phyloP scores from a whole-genome alignment of 108 stramenopile species.

The Ochromonas danica region DNA sequence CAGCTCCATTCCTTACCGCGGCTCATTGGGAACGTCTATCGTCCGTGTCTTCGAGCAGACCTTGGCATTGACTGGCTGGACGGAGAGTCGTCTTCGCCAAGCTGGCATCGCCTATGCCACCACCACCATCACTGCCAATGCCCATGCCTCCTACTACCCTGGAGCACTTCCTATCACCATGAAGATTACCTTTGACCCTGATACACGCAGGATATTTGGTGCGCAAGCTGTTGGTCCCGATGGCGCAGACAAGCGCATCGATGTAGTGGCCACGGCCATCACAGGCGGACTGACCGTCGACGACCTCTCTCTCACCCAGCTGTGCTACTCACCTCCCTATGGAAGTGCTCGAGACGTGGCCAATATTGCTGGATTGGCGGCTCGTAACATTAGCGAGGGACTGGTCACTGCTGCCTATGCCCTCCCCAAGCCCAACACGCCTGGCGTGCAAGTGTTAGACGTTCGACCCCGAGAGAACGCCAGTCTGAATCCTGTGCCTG shows the following conservation, averaged over 20 bases:
- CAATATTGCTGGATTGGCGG: neutral
- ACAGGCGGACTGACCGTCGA: neutral
- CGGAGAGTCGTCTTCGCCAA: neutral
- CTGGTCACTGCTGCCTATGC: neutral
- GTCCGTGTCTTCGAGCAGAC: neutral
- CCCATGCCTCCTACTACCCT: neutral
- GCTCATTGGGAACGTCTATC: neutral
- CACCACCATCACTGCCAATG: neutral
- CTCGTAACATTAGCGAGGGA: neutral
- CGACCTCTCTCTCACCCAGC: neutral
- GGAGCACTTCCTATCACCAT: neutral
- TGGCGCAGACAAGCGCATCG: neutral
- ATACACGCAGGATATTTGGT: neutral
- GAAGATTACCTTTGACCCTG: neutral
- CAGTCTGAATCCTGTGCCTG: neutral
- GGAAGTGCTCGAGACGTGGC: neutral
- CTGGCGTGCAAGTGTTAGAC: neutral
- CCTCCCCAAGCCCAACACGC: neutral
- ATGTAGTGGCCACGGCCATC: neutral
- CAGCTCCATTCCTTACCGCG: neutral
- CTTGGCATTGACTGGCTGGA: neutral
- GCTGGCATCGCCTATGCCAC: neutral
- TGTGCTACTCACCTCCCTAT: neutral
- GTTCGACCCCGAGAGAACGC: neutral
- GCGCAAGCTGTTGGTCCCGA: neutral